Evolutionary conservation across 345 rosid species (phyloP).

Genomic region (Rhizophora apiculata): DNA sequence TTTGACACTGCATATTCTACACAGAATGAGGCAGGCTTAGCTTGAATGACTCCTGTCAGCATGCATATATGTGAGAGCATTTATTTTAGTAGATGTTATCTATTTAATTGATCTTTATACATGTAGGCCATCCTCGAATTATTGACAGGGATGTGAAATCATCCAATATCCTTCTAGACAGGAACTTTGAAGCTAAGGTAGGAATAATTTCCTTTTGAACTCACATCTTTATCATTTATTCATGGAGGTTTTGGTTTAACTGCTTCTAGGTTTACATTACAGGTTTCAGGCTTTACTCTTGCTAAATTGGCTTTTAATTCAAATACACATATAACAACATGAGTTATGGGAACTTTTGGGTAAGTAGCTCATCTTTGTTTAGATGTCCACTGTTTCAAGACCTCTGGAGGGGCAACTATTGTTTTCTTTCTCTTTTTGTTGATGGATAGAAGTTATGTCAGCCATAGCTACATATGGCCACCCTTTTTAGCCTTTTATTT

Average conservation of each 20-base stretch:
- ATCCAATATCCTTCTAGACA: constrained; percentile 85
- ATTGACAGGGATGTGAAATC: constrained; percentile 96
- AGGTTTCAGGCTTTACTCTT: constrained; percentile 99
- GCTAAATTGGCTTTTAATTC: constrained; percentile 88
- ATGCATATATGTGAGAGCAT: not conserved
- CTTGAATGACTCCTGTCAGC: no score
- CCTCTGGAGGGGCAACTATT: not conserved
- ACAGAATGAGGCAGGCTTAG: no score
- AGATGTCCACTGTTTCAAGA: not conserved
- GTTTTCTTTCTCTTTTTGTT: not conserved
- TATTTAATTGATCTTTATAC: constrained; percentile 7
- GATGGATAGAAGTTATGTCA: not conserved
- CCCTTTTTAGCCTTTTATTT: constrained; percentile 35
- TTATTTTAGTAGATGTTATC: constrained; percentile 5
- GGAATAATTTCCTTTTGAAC: constrained; percentile 10
- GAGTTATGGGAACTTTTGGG: constrained; percentile 99
- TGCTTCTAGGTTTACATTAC: constrained; percentile 22
- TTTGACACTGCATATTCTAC: no score
- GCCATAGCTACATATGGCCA: not conserved
- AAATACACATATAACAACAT: constrained; percentile 82
- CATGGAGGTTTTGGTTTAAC: constrained; percentile 19
- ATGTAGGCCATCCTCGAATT: constrained; percentile 83
- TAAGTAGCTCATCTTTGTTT: constrained; percentile 30
- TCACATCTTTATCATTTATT: constrained; percentile 7
- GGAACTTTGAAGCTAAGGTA: constrained; percentile 84